phyloP scores from a whole-genome alignment of 106 monocot genomes.

The Chionographis japonica region DNA sequence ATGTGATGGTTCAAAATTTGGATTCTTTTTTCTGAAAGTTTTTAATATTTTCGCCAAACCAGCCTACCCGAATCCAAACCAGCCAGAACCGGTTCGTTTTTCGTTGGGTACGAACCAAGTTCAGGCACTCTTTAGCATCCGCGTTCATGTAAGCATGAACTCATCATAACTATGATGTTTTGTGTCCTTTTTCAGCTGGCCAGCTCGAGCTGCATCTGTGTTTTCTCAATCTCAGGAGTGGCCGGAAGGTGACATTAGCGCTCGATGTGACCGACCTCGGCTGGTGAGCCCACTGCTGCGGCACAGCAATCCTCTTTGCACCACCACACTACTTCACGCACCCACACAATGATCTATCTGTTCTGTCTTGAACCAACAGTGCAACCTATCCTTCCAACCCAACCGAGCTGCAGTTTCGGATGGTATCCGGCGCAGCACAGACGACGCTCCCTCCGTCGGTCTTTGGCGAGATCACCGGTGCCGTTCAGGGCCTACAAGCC shows the following conservation, averaged over 20 bases:
- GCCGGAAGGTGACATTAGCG: constrained; percentile 25
- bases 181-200: constrained; percentile 14
- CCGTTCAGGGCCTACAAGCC: constrained; percentile 14
- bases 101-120: no score
- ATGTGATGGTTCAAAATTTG: no score
- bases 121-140: no score
- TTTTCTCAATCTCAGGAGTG: constrained; percentile 32
- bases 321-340: not conserved
- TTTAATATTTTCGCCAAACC: no score
- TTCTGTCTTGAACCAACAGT: constrained; percentile 11
- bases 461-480: constrained; percentile 10
- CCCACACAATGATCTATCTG: not conserved
- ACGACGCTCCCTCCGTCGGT: constrained; percentile 15
- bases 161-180: not conserved
- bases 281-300: constrained; percentile 25
- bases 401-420: constrained; percentile 22
- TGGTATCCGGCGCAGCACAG: constrained; percentile 6
- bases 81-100: no score
- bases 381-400: constrained; percentile 32
- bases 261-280: constrained; percentile 33
- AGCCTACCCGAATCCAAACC: no score
- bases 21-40: no score
- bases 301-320: not conserved
- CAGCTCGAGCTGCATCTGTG: constrained; percentile 51
- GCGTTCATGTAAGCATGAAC: not conserved